Percentiles rank a stretch among this genome's conserved stretches.
phyloP scores from a whole-genome alignment of 345 rosid genomes.

The Pseudoturritis turrita region DNA sequence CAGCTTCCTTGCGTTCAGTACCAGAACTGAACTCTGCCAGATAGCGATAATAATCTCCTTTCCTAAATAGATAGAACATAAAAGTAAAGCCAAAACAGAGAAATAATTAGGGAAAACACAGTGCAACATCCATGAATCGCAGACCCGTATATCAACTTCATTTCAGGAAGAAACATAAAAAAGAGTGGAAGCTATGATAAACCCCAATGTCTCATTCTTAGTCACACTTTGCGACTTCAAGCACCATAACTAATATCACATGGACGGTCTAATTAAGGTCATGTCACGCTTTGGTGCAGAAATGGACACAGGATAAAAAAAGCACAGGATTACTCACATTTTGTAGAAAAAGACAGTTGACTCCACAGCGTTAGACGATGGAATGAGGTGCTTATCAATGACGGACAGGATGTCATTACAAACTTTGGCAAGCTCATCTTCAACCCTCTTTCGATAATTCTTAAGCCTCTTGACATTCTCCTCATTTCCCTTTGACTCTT shows the following conservation, averaged over 20 bases:
- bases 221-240: neutral
- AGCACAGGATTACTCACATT: slow-evolving; percentile 32
- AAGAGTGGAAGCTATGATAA: neutral
- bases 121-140: neutral
- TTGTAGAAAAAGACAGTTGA: slow-evolving; percentile 51
- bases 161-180: neutral
- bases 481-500: slow-evolving; percentile 50
- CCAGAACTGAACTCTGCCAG: slow-evolving; percentile 50
- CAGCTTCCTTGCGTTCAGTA: slow-evolving; percentile 49
- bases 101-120: neutral
- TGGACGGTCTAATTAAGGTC: neutral
- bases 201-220: neutral
- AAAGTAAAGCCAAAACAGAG: neutral
- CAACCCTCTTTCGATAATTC: slow-evolving; percentile 44
- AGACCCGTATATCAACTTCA: neutral
- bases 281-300: neutral
- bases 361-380: slow-evolving; percentile 40
- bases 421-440: slow-evolving; percentile 40
- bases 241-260: neutral
- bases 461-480: slow-evolving; percentile 44
- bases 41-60: slow-evolving; percentile 55
- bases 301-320: neutral
- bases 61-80: slow-evolving; percentile 31
- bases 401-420: slow-evolving; percentile 42
- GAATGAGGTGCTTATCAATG: slow-evolving; percentile 51